phyloP scores from a whole-genome alignment of 176 grass and related monocot genomes.

The Thalia dealbata region DNA sequence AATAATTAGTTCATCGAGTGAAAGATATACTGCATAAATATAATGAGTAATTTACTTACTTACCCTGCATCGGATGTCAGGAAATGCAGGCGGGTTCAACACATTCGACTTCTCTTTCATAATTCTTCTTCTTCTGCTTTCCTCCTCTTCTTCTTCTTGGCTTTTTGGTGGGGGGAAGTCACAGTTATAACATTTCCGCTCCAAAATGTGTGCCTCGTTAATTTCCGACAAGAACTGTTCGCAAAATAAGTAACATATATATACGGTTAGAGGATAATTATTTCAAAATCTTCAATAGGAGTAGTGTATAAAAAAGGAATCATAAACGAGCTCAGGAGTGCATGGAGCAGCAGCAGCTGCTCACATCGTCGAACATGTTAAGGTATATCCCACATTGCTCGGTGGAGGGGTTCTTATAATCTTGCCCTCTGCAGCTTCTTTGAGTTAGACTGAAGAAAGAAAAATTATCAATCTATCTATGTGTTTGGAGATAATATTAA shows the following conservation, averaged over 20 bases:
- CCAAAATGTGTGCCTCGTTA: slow-evolving; percentile 19
- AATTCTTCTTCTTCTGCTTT: no score
- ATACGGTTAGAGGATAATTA: no score
- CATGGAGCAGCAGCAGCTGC: neutral
- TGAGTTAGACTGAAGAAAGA: slow-evolving; percentile 21
- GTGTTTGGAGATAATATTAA: no score
- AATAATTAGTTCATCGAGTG: no score
- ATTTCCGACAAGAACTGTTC: slow-evolving; percentile 8
- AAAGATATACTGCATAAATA: no score
- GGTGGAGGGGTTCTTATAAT: slow-evolving; percentile 11
- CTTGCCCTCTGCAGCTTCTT: slow-evolving; percentile 18
- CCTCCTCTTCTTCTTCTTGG: neutral
- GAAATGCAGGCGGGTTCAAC: neutral
- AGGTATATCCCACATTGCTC: slow-evolving; percentile 20
- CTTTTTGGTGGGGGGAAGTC: neutral
- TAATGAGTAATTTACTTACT: no score
- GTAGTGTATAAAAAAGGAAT: neutral
- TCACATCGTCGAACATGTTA: slow-evolving; percentile 29
- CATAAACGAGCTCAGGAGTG: neutral
- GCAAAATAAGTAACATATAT: neutral
- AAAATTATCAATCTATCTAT: no score
- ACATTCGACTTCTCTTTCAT: slow-evolving; percentile 11
- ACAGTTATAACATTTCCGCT: neutral
- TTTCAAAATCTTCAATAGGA: no score
- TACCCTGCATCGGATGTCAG: slow-evolving; percentile 34